Conservation (phyloP, 129 eudicot species). For the Cynara cardunculus region DNA sequence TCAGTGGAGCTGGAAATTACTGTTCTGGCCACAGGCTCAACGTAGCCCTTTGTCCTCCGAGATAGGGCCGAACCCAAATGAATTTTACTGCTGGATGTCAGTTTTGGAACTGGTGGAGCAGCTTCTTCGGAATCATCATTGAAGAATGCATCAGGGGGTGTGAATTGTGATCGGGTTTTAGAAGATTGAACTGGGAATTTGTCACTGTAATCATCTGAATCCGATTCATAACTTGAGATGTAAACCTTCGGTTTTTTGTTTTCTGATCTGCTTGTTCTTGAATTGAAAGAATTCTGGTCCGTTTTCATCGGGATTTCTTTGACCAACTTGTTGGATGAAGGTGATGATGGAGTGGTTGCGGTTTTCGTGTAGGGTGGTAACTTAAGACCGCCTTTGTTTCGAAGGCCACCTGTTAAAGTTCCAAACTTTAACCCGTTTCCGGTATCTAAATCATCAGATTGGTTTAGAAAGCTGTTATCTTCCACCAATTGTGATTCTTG, state of each 20-base stretch:
- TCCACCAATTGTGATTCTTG: neutral
- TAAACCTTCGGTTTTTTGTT: conserved; percentile 27
- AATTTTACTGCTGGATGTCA: conserved; percentile 20
- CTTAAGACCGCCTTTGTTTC: conserved; percentile 46
- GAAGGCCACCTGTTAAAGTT: conserved; percentile 64
- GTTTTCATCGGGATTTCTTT: conserved; percentile 18
- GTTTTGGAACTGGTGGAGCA: conserved; percentile 24
- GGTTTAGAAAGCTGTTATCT: conserved; percentile 8
- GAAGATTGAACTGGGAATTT: conserved; percentile 16
- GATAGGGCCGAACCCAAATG: conserved; percentile 41
- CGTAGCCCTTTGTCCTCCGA: conserved; percentile 56
- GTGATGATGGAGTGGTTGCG: conserved; percentile 23
- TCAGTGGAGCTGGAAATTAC: neutral
- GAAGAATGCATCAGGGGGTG: conserved; percentile 42
- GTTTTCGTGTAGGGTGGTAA: conserved; percentile 36
- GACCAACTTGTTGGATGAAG: conserved; percentile 14
- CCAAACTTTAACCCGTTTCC: conserved; percentile 50
- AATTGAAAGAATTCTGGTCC: conserved; percentile 19
- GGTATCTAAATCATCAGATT: conserved; percentile 24
- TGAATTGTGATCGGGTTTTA: conserved; percentile 25
- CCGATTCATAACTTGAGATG: conserved; percentile 33
- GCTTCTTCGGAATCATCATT: conserved; percentile 51
- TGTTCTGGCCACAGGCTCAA: conserved; percentile 19
- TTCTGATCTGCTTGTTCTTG: conserved; percentile 10
- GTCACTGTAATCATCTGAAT: conserved; percentile 42